Conservation (phyloP, 108 stramenopile genomes). For the Nannochloropsis salina region DNA sequence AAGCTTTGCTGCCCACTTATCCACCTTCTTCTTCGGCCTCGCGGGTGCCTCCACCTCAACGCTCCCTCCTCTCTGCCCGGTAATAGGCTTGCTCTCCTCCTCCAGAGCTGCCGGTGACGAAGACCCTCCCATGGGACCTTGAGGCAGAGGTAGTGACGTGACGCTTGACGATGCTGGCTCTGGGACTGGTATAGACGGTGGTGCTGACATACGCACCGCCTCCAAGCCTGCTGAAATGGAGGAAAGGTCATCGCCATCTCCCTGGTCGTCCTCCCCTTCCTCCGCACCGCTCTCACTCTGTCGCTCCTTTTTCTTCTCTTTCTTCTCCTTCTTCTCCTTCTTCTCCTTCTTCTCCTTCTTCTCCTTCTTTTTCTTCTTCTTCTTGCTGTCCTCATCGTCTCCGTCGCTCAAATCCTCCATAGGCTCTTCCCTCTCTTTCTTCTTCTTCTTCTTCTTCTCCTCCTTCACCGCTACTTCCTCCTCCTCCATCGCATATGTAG, state of each 20-base stretch:
- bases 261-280: neutral
- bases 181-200: too few species aligned
- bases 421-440: neutral
- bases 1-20: neutral
- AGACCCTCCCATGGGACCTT: neutral
- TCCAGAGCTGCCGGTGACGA: neutral
- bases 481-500: neutral
- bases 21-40: conserved; percentile 13
- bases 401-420: neutral
- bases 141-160: conserved; percentile 22
- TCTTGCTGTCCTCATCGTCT: neutral
- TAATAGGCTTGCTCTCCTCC: neutral
- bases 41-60: conserved; percentile 11
- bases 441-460: neutral
- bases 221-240: conserved; percentile 13
- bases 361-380: neutral
- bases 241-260: neutral
- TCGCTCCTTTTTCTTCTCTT: neutral
- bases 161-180: neutral
- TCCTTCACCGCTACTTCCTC: neutral
- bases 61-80: neutral
- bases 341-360: conserved; percentile 7
- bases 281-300: neutral
- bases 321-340: neutral
- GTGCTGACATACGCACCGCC: neutral